A percentile compares a stretch with the other conserved stretches of the same genome.
phyloP scores from a whole-genome alignment of 1,139 yeast species.

The Debaryomycetaceae sp. region DNA sequence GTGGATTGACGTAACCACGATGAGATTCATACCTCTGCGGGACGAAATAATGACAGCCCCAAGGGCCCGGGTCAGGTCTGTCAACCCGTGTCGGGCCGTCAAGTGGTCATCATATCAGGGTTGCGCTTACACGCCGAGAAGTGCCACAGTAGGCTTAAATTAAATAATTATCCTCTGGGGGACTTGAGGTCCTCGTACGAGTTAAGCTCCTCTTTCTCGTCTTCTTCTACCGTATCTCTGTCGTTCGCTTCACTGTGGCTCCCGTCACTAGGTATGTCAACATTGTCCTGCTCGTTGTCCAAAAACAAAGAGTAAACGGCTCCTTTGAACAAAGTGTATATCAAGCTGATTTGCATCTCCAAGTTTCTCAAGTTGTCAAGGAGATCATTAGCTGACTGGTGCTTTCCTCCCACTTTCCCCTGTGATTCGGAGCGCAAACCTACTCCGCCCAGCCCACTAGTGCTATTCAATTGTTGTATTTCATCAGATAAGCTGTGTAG shows the following conservation, averaged over 20 bases:
- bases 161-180: neutral
- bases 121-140: too few species aligned
- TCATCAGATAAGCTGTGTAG: conserved; percentile 32
- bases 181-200: neutral
- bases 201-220: conserved; percentile 4
- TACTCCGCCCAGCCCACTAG: conserved; percentile 3
- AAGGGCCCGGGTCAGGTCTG: too few species aligned
- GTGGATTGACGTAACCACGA: too few species aligned
- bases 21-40: too few species aligned
- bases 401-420: neutral
- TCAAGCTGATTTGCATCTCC: conserved; percentile 61
- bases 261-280: conserved; percentile 5
- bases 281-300: conserved; percentile 31
- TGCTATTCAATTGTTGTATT: conserved; percentile 25
- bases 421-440: conserved; percentile 6
- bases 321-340: conserved; percentile 64
- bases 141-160: too few species aligned
- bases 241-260: conserved; percentile 4
- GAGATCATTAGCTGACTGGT: conserved; percentile 22
- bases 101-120: too few species aligned
- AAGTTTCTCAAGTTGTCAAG: conserved; percentile 51
- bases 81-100: too few species aligned
- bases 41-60: too few species aligned
- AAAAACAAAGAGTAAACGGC: conserved; percentile 60
- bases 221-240: conserved; percentile 3